Evolutionary conservation across 345 rosid genomes (phyloP).

Genomic region (Odontarrhena argentea): DNA sequence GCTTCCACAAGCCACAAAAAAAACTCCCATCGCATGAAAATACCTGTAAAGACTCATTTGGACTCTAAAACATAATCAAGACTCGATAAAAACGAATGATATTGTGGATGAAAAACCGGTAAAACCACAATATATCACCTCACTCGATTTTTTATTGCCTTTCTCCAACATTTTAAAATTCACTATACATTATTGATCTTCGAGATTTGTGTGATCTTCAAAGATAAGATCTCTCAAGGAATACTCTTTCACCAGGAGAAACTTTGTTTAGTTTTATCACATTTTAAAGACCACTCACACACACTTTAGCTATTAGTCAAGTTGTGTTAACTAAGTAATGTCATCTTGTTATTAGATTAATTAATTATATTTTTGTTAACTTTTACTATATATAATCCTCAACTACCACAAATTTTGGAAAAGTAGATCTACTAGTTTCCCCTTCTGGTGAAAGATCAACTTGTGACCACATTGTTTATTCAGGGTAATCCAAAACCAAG

Average conservation of each 20-base stretch:
- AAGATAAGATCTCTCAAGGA: conserved; percentile 28
- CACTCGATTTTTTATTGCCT: conserved; percentile 29
- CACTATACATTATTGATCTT: conserved; percentile 29
- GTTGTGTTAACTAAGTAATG: background rate
- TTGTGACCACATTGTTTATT: conserved; percentile 19
- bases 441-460: conserved; percentile 15
- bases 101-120: too few relatives aligned
- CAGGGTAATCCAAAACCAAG: conserved; percentile 17
- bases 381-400: conserved; percentile 3
- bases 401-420: conserved; percentile 4
- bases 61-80: too few relatives aligned
- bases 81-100: too few relatives aligned
- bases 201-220: conserved; percentile 37
- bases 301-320: conserved; percentile 9
- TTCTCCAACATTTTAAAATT: conserved; percentile 6
- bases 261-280: conserved; percentile 5
- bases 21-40: too few relatives aligned
- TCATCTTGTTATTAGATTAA: background rate
- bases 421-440: conserved; percentile 15
- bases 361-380: background rate
- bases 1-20: too few relatives aligned
- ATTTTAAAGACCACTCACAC: background rate
- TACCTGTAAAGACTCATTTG: too few relatives aligned
- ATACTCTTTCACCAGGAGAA: background rate
- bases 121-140: too few relatives aligned